Evolutionary conservation across 2,329 filamentous ascomycete genomes (phyloP), one percentile per base, ranked within the genome.

Genomic region (Aspergillus oerlinghausenensis): DNA sequence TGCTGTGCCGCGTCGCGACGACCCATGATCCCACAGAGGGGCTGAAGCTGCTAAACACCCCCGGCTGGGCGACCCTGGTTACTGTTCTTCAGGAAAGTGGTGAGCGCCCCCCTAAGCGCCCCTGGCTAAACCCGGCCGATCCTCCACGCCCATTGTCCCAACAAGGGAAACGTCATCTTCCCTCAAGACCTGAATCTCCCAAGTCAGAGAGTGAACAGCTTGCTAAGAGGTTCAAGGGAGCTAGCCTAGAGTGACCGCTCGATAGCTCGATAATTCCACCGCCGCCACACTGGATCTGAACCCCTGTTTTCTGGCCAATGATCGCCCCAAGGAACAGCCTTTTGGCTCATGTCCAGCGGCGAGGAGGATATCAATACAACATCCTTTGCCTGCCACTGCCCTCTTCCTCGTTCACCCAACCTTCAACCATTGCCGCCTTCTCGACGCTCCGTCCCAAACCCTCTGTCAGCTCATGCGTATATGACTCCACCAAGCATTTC

Each of bases 61-160:
- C 88, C 70, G 94, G 94, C 70, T 99, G 94, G 94, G 89, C 92
- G 75, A 97, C 91, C 58, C 82, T 99, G 70, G 83, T 93, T 77
- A 88, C 89, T 75, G 96, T 99, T 74, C 84, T 97, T 79, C 86
- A 94, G 86, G 89, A 92, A 85, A 92, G 90, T 84, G 91, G 92
- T 96, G 92, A 96, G 89, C 88, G 88, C 85, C 85, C 88, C 84
- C 87, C 87, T 76, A 95, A 94, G 83, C 89, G 81, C 73, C 68
- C 73, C 66, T 72, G 77, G 73, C 71, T 70, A 60, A 65, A 63
- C 61, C 71, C 73, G 61, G 74, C 76, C 69, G 74, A 77, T 67
- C 60, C 66, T 67, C 58, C 65, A 65, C 63, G 62, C 60, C 65
- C 65, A 64, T 63, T 68, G 58, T 63, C 67, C 60, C 64, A 69